phyloP scores from a whole-genome alignment of 352 stramenopile genomes.

The Globisporangium recalcitrans region DNA sequence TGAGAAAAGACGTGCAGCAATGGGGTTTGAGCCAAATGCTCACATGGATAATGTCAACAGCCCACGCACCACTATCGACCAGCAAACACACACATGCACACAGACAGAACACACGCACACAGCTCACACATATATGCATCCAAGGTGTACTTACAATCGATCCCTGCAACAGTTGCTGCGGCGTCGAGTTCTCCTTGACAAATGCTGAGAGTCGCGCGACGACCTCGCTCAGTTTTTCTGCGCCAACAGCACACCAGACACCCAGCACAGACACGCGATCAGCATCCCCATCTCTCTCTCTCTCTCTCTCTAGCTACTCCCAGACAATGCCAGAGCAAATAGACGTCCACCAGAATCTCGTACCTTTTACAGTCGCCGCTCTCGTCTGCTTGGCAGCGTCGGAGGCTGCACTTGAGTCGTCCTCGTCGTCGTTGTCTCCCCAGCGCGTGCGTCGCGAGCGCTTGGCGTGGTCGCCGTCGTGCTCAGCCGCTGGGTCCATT shows the following conservation, averaged over 20 bases:
- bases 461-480: constrained; percentile 3
- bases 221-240: constrained; percentile 41
- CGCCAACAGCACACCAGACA: neutral
- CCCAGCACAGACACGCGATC: neutral
- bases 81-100: neutral
- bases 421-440: constrained; percentile 10
- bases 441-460: constrained; percentile 17
- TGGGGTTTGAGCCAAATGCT: neutral
- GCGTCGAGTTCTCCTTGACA: constrained; percentile 56
- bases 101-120: neutral
- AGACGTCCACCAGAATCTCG: neutral
- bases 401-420: neutral
- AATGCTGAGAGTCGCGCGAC: constrained; percentile 59
- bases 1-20: constrained; percentile 11
- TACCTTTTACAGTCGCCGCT: constrained; percentile 15
- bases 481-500: neutral
- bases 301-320: too few species aligned
- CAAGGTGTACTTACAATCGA: constrained; percentile 5
- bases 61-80: neutral
- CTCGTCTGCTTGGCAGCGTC: neutral
- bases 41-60: neutral
- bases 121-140: neutral
- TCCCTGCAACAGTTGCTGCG: constrained; percentile 25
- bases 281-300: too few species aligned
- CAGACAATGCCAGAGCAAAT: neutral